Conservation (phyloP, 768 basidiomycete genomes). For the Hydnum rufescens region DNA sequence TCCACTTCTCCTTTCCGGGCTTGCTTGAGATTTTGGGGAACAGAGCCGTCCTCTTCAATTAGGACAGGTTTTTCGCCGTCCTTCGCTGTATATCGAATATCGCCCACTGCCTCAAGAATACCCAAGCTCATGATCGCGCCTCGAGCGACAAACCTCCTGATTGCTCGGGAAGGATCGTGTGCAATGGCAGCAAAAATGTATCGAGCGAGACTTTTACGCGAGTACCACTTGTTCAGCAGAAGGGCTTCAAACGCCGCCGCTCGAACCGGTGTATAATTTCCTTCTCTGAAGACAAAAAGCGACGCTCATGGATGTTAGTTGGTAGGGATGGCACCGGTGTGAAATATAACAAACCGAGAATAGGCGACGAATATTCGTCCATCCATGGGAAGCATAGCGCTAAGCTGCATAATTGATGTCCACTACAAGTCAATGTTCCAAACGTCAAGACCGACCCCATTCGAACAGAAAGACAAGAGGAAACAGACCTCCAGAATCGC, state of each 20-base stretch:
- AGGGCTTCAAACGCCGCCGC: conserved; percentile 88
- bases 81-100: conserved; percentile 58
- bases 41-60: conserved; percentile 71
- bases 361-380: conserved; percentile 65
- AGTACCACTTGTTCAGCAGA: conserved; percentile 64
- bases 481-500: conserved; percentile 68
- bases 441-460: conserved; percentile 9
- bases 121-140: conserved; percentile 75
- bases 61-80: conserved; percentile 49
- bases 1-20: conserved; percentile 65
- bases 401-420: conserved; percentile 54
- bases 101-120: conserved; percentile 71
- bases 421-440: conserved; percentile 31
- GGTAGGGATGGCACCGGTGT: too few relatives aligned
- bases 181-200: conserved; percentile 78
- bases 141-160: conserved; percentile 76
- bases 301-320: background rate
- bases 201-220: conserved; percentile 52
- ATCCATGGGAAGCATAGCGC: conserved; percentile 60
- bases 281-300: conserved; percentile 39
- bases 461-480: background rate
- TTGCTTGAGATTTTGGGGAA: conserved; percentile 49
- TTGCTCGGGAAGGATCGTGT: conserved; percentile 59
- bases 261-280: conserved; percentile 82
- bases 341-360: conserved; percentile 42